A percentile compares a stretch with the other conserved stretches of the same genome.
These are phyloP conservation scores for Metarhizium robertsii DNA, from an alignment of 2,329 filamentous ascomycete genomes.

Conservation along the genomic window DNA sequence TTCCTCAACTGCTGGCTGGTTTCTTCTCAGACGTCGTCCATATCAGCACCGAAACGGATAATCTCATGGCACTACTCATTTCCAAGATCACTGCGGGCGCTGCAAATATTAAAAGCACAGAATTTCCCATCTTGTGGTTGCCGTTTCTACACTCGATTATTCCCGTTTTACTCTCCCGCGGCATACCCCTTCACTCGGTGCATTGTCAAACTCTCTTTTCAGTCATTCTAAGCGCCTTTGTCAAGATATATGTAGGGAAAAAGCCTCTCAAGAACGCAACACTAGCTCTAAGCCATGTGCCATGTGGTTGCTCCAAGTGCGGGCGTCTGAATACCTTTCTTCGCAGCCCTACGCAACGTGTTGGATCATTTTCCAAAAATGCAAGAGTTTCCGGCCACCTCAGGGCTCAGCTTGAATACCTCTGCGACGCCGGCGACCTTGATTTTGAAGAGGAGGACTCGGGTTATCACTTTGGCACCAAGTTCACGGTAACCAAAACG, in stretches of 20 bases:
- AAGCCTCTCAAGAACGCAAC: conserved; percentile 6
- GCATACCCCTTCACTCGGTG: conserved; percentile 6
- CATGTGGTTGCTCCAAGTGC: conserved; percentile 18
- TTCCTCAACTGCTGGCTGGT: background rate
- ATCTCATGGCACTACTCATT: conserved; percentile 12
- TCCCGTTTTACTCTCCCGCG: conserved; percentile 3
- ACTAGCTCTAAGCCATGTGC: conserved; percentile 3
- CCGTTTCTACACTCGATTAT: conserved; percentile 18
- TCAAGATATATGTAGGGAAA: conserved; percentile 13
- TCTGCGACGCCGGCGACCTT: too few species aligned
- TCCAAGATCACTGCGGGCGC: conserved; percentile 11
- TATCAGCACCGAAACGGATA: conserved; percentile 7
- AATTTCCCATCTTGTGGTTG: conserved; percentile 19
- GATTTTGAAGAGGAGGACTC: too few species aligned
- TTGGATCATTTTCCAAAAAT: too few species aligned
- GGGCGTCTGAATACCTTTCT: conserved; percentile 17
- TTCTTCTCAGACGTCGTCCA: conserved; percentile 8
- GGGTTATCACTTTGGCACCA: background rate
- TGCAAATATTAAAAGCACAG: conserved; percentile 5
- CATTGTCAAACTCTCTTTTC: conserved; percentile 16
- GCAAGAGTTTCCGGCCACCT: accelerated
- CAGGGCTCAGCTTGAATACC: too few species aligned
- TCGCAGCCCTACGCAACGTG: too few species aligned
- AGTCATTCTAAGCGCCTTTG: conserved; percentile 12
- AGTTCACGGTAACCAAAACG: conserved; percentile 18